phyloP scores from a whole-genome alignment of 1,139 yeast species.

The Pichia sp. region DNA sequence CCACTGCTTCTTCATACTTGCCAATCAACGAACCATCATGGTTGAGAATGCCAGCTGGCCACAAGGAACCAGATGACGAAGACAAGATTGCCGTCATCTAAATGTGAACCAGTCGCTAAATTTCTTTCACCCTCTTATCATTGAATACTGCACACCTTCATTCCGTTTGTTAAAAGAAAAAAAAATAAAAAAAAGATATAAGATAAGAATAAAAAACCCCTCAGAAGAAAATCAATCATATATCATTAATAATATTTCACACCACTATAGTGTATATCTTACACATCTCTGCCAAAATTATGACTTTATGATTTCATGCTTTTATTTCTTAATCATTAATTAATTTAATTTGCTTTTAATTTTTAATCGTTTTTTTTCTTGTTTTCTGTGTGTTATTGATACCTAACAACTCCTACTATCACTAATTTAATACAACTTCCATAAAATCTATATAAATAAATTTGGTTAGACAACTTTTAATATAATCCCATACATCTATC shows the following conservation, averaged over 20 bases:
- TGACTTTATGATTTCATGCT: constrained; percentile 2
- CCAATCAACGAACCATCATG: constrained; percentile 27
- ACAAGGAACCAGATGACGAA: constrained; percentile 22
- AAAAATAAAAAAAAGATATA: not conserved
- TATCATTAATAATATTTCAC: not conserved
- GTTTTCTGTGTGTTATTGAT: constrained; percentile 6
- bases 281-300: constrained; percentile 1
- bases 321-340: constrained; percentile 3
- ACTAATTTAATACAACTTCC: not conserved
- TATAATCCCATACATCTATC: not conserved
- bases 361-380: not conserved
- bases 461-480: not conserved
- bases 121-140: not conserved
- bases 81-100: constrained; percentile 13
- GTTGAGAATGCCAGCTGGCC: constrained; percentile 29
- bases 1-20: constrained; percentile 23
- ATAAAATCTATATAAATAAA: not conserved
- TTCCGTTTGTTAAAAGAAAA: not conserved
- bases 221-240: not conserved
- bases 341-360: constrained; percentile 2
- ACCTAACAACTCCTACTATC: not conserved
- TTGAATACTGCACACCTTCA: not conserved
- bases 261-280: not conserved
- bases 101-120: not conserved
- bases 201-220: not conserved